Evolutionary conservation across 2,329 filamentous ascomycete genomes (phyloP), one percentile per base, ranked within the genome.

Genomic region (Aspergillus tubingensis): DNA sequence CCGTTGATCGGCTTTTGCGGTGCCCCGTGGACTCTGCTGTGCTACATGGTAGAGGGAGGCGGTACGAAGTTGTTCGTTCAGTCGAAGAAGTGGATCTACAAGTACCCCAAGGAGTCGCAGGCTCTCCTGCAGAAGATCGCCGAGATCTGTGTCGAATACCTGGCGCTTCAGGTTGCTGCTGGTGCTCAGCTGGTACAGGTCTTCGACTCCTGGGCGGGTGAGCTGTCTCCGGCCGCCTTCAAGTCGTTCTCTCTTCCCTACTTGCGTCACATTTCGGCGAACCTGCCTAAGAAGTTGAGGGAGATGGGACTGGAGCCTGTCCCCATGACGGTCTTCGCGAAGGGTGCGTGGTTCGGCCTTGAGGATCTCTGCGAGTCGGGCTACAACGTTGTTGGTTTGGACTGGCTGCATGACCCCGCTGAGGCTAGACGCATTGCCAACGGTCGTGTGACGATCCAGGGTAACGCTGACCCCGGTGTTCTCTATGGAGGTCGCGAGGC

Each of bases 21-120:
- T 57, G 93, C 95, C 7, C 95, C 95, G 0, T 99, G 95, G 92
- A 99, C 95, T 2, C 79, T 99, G 61, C 85, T 99, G 72, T 96
- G 94, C 81, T 99, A 99, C 81, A 99, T 99, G 95, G 92, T 98
- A 17, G 95, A 99, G 79, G 95, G 95, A 15, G 95, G 95, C 51
- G 95, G 95, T 47, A 96, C 90, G 68, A 98, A 98, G 82, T 83
- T 98, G 73, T 98, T 98, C 80, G 88, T 91, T 62, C 89, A 96
- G 79, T 90, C 87, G 71, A 99, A 99, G 85, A 96, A 91, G 25
- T 99, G 95, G 95, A 88, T 98, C 62, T 99, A 94, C 83, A 92
- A 87, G 77, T 92, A 97, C 72, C 85, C 90, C 0, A 83, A 90
- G 64, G 91, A 90, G 74, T 88, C 89, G 62, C 92, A 95, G 81